phyloP scores from a whole-genome alignment of 768 basidiomycete species.

The Gymnopilus dilepis region DNA sequence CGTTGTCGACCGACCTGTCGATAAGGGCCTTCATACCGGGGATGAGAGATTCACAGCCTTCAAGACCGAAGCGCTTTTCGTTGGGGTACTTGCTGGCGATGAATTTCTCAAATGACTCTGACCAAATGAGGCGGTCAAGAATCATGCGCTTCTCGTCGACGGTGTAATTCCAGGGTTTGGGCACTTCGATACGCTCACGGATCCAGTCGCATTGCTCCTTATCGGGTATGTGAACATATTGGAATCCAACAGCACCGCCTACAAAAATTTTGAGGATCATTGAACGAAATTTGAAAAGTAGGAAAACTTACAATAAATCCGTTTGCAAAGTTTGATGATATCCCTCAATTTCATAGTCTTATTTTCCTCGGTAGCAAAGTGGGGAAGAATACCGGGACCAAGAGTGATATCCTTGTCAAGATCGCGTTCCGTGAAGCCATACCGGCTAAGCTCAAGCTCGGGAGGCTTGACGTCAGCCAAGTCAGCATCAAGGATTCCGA shows the following conservation, averaged over 20 bases:
- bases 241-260: constrained; percentile 90
- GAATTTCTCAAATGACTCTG: constrained; percentile 99
- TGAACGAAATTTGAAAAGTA: background rate
- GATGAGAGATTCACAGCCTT: constrained; percentile 96
- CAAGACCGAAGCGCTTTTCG: constrained; percentile 98
- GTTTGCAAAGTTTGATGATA: constrained; percentile 87
- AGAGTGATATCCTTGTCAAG: constrained; percentile 94
- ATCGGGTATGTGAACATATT: constrained; percentile 96
- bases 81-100: constrained; percentile 98
- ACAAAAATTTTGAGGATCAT: constrained; percentile 13
- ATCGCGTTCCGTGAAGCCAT: constrained; percentile 94
- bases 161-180: constrained; percentile 97
- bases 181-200: constrained; percentile 92
- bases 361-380: constrained; percentile 87
- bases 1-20: constrained; percentile 95
- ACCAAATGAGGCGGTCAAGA: constrained; percentile 99
- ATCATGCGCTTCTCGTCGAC: constrained; percentile 99
- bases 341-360: constrained; percentile 90
- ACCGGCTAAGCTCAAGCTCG: constrained; percentile 92
- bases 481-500: constrained; percentile 92
- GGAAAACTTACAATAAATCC: constrained; percentile 85
- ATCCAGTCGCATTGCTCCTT: constrained; percentile 99
- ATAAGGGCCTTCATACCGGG: constrained; percentile 99
- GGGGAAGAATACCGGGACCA: constrained; percentile 94
- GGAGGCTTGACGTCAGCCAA: constrained; percentile 78